Evolutionary conservation across 208 protist species (phyloP), one percentile per base, ranked within the genome.

Genomic region (Crithidia acanthocephali): DNA sequence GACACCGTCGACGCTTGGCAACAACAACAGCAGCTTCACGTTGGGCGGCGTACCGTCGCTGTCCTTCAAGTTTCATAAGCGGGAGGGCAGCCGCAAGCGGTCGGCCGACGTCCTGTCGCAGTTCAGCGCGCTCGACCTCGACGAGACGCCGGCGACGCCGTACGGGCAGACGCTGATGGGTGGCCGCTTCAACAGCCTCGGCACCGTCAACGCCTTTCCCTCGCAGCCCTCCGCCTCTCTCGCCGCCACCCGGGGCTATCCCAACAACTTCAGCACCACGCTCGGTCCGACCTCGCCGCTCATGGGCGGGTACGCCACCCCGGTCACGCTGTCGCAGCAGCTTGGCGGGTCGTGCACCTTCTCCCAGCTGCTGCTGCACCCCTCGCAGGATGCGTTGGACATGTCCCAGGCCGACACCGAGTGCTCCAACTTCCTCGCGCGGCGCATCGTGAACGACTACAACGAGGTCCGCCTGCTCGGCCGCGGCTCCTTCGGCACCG

Each of bases 401-500:
- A 68, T 80, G 68, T 95, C 91, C n/a, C 91, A 95, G 72, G 86
- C 84, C 0, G 88, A 96, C 52, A 87, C 89, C 44, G 88, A 92
- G 74, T 88, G 72, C 69, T 91, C 88, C 25, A 90, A 84, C 74
- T 78, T 93, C 22, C 77, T 94, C 28, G 80, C 83, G 11, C 76
- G 70, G 2, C 83, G 89, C 47, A 91, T 94, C 73, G 67, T 94
- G 25, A 87, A 83, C 32, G 88, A 94, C 67, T 96, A 90, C 74
- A 83, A 85, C 60, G 92, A 96, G 56, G 78, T 96, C 18, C 70
- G 70, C n/a, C 86, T 91, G 47, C 72, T 96, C 0, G 92, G 92
- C 42, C 70, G 72, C 58, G 92, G 92, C 22, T 84, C 81, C 35
- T 96, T 95, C 67, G 92, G 88, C 18, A 79, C 71, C 15, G 92